Evolutionary conservation across 345 rosid genomes (phyloP).

Genomic region (Firmiana major): DNA sequence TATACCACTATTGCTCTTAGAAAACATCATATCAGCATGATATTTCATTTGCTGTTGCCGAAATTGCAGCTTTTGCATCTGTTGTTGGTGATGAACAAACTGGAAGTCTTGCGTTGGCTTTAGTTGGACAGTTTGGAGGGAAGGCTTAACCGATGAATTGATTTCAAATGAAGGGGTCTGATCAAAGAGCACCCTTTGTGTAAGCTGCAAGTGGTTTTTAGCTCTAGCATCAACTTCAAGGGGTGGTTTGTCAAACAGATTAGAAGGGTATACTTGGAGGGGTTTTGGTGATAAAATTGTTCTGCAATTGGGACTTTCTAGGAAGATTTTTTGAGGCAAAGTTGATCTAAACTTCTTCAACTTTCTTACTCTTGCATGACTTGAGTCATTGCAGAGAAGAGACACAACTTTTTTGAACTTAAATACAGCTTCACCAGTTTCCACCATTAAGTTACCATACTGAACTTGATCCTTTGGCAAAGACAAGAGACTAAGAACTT

Average conservation of each 20-base stretch:
- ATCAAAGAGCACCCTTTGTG: slow-evolving; percentile 32
- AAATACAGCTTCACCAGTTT: slow-evolving; percentile 50
- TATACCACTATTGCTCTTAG: slow-evolving; percentile 46
- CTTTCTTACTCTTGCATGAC: slow-evolving; percentile 54
- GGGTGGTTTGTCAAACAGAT: slow-evolving; percentile 22
- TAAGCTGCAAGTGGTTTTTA: slow-evolving; percentile 20
- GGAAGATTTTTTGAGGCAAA: slow-evolving; percentile 54
- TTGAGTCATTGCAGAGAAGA: slow-evolving; percentile 36
- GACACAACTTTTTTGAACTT: slow-evolving; percentile 60
- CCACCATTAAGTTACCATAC: slow-evolving; percentile 34
- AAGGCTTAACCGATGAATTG: slow-evolving; percentile 33
- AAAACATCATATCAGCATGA: slow-evolving; percentile 38
- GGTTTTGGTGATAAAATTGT: slow-evolving; percentile 61
- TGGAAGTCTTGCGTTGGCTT: slow-evolving; percentile 35
- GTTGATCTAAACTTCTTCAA: slow-evolving; percentile 41
- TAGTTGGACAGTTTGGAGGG: slow-evolving; percentile 31
- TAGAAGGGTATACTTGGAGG: slow-evolving; percentile 49
- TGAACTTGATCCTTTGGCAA: slow-evolving; percentile 39
- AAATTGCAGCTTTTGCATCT: slow-evolving; percentile 35
- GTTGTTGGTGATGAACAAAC: slow-evolving; percentile 48
- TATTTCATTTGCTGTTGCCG: slow-evolving; percentile 41
- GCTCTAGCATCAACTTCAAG: slow-evolving; percentile 28
- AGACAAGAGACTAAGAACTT: slow-evolving; percentile 46
- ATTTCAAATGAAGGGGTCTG: slow-evolving; percentile 40
- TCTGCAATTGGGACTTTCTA: slow-evolving; percentile 45